Evolutionary conservation across 148 eudicot species (phyloP).

Genomic region (Pharnaceum exiguum): DNA sequence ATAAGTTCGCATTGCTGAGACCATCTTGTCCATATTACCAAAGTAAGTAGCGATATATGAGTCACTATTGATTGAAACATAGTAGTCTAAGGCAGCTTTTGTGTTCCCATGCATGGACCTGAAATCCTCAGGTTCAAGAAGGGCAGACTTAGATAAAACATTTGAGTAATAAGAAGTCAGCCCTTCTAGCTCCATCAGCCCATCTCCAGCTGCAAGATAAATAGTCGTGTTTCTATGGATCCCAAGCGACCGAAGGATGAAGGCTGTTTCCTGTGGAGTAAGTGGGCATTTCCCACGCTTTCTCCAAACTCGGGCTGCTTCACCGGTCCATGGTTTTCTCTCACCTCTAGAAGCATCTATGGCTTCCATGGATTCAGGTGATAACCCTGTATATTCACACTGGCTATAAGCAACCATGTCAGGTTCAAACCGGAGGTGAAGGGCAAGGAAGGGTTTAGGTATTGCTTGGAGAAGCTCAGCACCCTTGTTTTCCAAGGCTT

Average conservation of each 20-base stretch:
- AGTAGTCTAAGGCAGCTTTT: slow-evolving; percentile 92
- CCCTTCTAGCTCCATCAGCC: slow-evolving; percentile 83
- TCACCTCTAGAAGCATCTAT: slow-evolving; percentile 73
- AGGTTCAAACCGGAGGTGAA: slow-evolving; percentile 96
- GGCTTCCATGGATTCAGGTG: slow-evolving; percentile 58
- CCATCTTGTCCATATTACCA: slow-evolving; percentile 99
- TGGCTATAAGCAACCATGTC: slow-evolving; percentile 99
- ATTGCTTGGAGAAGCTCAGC: slow-evolving; percentile 71
- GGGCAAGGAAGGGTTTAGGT: slow-evolving; percentile 89
- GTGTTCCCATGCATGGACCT: slow-evolving; percentile 92
- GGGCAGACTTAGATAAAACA: slow-evolving; percentile 59
- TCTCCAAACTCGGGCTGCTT: slow-evolving; percentile 82
- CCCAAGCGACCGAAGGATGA: slow-evolving; percentile 66
- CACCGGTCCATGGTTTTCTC: slow-evolving; percentile 87
- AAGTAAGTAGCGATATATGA: slow-evolving; percentile 83
- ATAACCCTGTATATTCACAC: slow-evolving; percentile 61
- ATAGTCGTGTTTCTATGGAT: slow-evolving; percentile 72
- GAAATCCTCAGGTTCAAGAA: slow-evolving; percentile 61
- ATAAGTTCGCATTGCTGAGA: slow-evolving; percentile 86
- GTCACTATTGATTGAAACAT: slow-evolving; percentile 77
- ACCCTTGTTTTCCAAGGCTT: slow-evolving; percentile 56
- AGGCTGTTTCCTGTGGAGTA: slow-evolving; percentile 83
- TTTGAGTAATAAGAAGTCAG: slow-evolving; percentile 64
- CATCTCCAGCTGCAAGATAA: slow-evolving; percentile 97
- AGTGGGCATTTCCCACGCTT: slow-evolving; percentile 94